Conservation (phyloP, 129 eudicot genomes). For the Escallonia rubra region DNA sequence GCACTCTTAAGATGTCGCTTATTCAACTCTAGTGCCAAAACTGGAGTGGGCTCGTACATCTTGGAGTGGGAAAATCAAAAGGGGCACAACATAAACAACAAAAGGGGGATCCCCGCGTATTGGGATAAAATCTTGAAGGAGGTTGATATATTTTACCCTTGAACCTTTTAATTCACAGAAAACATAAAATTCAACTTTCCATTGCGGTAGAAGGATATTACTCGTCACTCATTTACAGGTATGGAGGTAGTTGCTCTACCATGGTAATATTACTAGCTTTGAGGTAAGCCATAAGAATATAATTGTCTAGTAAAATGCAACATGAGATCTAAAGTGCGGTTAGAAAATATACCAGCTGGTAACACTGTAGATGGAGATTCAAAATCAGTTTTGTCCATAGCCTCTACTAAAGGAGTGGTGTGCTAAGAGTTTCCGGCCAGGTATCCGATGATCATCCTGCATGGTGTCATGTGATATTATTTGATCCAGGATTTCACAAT, state of each 20-base stretch:
- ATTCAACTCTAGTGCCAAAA: too few relatives aligned
- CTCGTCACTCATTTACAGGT: constrained; percentile 14
- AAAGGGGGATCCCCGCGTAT: too few relatives aligned
- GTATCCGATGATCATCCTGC: constrained; percentile 63
- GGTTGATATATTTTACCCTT: too few relatives aligned
- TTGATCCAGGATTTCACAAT: not conserved
- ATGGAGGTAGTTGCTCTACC: constrained; percentile 4
- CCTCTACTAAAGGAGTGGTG: constrained; percentile 67
- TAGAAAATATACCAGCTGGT: constrained; percentile 16
- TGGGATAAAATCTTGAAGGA: too few relatives aligned
- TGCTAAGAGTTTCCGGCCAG: constrained; percentile 60
- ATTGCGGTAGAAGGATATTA: constrained; percentile 11
- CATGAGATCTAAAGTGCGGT: not conserved
- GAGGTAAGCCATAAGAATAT: not conserved
- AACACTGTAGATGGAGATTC: not conserved
- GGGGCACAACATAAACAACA: too few relatives aligned
- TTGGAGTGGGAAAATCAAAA: too few relatives aligned
- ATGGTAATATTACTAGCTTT: not conserved
- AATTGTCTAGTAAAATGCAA: not conserved
- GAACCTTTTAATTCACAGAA: too few relatives aligned
- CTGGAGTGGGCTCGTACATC: too few relatives aligned
- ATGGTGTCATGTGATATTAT: not conserved
- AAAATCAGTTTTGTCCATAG: constrained; percentile 57
- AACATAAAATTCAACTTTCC: constrained; percentile 11
- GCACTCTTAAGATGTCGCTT: too few relatives aligned